phyloP scores from a whole-genome alignment of 805 yeast genomes.

The Kluyveromyces siamensis region DNA sequence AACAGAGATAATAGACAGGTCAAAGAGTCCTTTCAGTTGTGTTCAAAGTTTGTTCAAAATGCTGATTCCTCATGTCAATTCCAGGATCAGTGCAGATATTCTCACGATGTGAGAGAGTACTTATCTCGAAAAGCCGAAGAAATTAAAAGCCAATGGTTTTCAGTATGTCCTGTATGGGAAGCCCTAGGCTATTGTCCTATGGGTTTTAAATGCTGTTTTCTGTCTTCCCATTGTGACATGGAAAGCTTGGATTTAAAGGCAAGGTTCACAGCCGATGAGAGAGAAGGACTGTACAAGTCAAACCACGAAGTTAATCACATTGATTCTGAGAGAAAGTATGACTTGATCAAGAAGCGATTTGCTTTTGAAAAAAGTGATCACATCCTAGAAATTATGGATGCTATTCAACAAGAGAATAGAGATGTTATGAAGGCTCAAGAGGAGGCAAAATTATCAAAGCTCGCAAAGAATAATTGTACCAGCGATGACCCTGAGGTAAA shows the following conservation, averaged over 20 bases:
- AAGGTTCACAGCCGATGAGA: constrained; percentile 35
- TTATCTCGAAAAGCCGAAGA: constrained; percentile 61
- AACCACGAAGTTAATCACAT: constrained; percentile 62
- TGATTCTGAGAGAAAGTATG: constrained; percentile 30
- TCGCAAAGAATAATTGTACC: constrained; percentile 4
- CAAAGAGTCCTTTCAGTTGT: constrained; percentile 55
- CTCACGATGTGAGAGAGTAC: constrained; percentile 66
- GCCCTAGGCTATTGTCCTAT: constrained; percentile 86
- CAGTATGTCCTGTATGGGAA: constrained; percentile 67
- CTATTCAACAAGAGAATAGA: constrained; percentile 35
- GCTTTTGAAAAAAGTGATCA: constrained; percentile 48
- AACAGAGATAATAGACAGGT: constrained; percentile 65
- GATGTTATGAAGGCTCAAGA: constrained; percentile 27
- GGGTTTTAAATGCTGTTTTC: constrained; percentile 90
- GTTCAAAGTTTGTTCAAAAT: constrained; percentile 48
- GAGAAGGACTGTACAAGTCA: constrained; percentile 14
- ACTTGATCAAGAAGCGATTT: constrained; percentile 43
- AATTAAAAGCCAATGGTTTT: constrained; percentile 41
- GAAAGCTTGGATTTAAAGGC: constrained; percentile 31
- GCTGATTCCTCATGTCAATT: constrained; percentile 48
- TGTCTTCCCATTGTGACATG: constrained; percentile 54
- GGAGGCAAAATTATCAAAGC: constrained; percentile 22
- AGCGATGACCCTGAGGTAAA: constrained; percentile 15
- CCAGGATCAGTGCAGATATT: constrained; percentile 68
- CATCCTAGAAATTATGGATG: constrained; percentile 56